Evolutionary conservation across 192 early-diverging fungal genomes (phyloP).

Genomic region (Coemansia sp.): DNA sequence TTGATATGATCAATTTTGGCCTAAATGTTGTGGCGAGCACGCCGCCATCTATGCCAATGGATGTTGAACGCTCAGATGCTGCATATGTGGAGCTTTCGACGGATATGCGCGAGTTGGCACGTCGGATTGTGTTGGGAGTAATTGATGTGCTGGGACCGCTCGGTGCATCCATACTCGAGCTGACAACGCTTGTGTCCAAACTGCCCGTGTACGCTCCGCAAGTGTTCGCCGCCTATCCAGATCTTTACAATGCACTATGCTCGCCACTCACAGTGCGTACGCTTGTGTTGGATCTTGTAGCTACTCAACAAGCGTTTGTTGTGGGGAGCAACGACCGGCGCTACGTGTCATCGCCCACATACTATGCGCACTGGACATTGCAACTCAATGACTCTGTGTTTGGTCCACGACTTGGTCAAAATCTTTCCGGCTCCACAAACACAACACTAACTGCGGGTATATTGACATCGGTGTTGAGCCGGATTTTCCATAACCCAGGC

Average conservation of each 20-base stretch:
- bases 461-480: constrained; percentile 23
- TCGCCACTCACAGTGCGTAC: neutral
- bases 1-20: constrained; percentile 4
- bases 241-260: neutral
- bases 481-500: constrained; percentile 30
- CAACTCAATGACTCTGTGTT: constrained; percentile 7
- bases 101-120: constrained; percentile 6
- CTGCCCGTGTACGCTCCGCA: constrained; percentile 2
- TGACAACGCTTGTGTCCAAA: constrained; percentile 5
- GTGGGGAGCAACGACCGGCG: constrained; percentile 41
- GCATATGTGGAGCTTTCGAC: neutral
- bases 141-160: constrained; percentile 26
- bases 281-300: neutral
- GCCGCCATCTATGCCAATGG: neutral
- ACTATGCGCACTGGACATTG: constrained; percentile 25
- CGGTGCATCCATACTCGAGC: constrained; percentile 29
- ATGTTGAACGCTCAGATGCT: neutral
- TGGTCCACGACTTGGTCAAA: constrained; percentile 36
- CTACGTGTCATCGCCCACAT: constrained; percentile 27
- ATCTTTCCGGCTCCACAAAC: constrained; percentile 25
- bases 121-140: constrained; percentile 7
- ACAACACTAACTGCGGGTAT: constrained; percentile 17
- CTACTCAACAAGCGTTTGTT: constrained; percentile 6
- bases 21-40: neutral
- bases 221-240: neutral